Evolutionary conservation across 495 filamentous ascomycete species (phyloP).

Genomic region (Letharia lupina): DNA sequence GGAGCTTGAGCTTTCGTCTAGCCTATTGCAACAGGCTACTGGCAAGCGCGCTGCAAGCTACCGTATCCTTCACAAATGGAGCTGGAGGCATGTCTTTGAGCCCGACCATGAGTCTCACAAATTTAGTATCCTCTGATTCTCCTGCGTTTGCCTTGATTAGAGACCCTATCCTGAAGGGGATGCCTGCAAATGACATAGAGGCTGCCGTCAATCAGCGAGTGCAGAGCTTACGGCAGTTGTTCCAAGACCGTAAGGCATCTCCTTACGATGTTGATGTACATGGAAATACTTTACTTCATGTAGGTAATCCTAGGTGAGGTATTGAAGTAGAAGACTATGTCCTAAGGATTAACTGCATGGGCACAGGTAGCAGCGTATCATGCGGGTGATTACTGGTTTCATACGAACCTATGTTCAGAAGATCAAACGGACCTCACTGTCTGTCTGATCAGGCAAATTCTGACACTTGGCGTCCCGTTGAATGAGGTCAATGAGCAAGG

Average conservation of each 20-base stretch:
- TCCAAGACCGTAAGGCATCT: neutral
- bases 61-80: neutral
- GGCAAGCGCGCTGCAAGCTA: neutral
- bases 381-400: too few species aligned
- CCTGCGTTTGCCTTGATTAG: neutral
- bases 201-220: too few species aligned
- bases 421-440: too few species aligned
- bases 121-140: neutral
- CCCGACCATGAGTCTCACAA: neutral
- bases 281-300: neutral
- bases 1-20: too few species aligned
- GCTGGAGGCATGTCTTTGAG: neutral
- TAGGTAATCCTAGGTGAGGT: neutral
- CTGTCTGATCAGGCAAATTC: too few species aligned
- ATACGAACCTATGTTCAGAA: too few species aligned
- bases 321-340: neutral
- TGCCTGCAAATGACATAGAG: too few species aligned
- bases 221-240: neutral
- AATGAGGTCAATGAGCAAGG: too few species aligned
- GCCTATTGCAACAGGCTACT: neutral
- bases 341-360: too few species aligned
- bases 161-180: neutral
- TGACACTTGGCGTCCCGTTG: too few species aligned
- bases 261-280: neutral
- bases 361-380: too few species aligned